Percentiles rank a stretch among this genome's conserved stretches.
These are phyloP conservation scores for Colletotrichum orbiculare DNA, from an alignment of 2,329 filamentous ascomycete genomes.

Conservation along the genomic window DNA sequence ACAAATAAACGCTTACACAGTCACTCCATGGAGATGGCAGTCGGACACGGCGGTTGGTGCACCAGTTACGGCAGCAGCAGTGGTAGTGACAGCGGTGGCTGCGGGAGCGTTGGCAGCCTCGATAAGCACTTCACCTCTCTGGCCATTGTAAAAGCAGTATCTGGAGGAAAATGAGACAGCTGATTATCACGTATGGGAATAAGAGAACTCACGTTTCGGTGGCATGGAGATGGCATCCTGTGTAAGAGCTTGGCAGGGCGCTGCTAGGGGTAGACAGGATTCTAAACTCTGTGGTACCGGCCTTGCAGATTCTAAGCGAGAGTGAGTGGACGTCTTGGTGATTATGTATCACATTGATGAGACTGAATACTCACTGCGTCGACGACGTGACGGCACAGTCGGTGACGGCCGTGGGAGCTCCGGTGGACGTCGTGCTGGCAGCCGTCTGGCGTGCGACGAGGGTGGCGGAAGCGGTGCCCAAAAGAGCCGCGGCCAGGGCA, in stretches of 20 bases:
- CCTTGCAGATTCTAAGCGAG: conserved; percentile 26
- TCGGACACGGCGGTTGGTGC: conserved; percentile 51
- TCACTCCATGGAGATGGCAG: conserved; percentile 54
- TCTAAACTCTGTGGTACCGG: conserved; percentile 33
- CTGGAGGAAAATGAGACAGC: conserved; percentile 41
- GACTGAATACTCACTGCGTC: conserved; percentile 27
- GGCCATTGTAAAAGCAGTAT: conserved; percentile 54
- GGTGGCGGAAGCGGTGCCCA: conserved; percentile 28
- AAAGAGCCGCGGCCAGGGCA: conserved; percentile 28
- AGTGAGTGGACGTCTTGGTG: not conserved
- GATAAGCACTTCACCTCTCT: conserved; percentile 53
- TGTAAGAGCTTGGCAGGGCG: conserved; percentile 47
- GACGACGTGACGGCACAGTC: conserved; percentile 35
- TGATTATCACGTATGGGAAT: fast-evolving
- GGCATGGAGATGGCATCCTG: conserved; percentile 63
- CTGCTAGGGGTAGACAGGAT: conserved; percentile 31
- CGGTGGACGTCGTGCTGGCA: conserved; percentile 41
- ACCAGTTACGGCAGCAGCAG: conserved; percentile 14
- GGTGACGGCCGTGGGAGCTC: conserved; percentile 33
- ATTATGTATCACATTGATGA: not conserved
- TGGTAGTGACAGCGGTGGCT: conserved; percentile 28
- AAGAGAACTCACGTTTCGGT: conserved; percentile 55
- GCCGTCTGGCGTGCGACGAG: conserved; percentile 45
- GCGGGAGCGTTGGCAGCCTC: conserved; percentile 39
- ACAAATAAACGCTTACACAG: conserved; percentile 47